Evolutionary conservation across 108 stramenopile genomes (phyloP).

Genomic region (Epithemia pelagica): DNA sequence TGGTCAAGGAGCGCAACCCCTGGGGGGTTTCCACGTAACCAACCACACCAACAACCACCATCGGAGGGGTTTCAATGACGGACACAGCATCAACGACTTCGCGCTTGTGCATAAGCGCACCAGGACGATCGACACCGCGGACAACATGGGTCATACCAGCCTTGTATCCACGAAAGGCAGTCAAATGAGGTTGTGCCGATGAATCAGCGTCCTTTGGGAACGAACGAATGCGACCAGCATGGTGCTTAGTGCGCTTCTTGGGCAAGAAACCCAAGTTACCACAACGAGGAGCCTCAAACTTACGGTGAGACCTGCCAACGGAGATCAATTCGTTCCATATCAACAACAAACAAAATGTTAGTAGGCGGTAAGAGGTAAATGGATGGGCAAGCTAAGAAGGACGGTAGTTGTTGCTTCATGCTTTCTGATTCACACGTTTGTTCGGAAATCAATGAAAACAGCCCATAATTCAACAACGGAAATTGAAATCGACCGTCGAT

Average conservation of each 20-base stretch:
- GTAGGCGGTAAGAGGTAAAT: slow-evolving; percentile 13
- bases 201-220: slow-evolving; percentile 93
- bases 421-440: too few relatives aligned
- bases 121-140: slow-evolving; percentile 97
- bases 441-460: too few relatives aligned
- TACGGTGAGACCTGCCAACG: slow-evolving; percentile 88
- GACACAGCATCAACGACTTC: slow-evolving; percentile 99
- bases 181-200: slow-evolving; percentile 87
- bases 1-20: slow-evolving; percentile 96
- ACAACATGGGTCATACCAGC: slow-evolving; percentile 99
- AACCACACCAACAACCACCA: slow-evolving; percentile 98
- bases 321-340: too few relatives aligned
- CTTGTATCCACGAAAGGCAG: slow-evolving; percentile 99
- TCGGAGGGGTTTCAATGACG: slow-evolving; percentile 98
- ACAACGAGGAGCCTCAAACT: slow-evolving; percentile 96
- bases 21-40: slow-evolving; percentile 99
- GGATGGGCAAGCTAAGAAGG: neutral
- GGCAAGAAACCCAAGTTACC: slow-evolving; percentile 97
- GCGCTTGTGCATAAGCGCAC: slow-evolving; percentile 99
- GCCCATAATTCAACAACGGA: too few relatives aligned
- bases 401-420: neutral
- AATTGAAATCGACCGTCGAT: too few relatives aligned
- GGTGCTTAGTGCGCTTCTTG: slow-evolving; percentile 99
- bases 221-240: slow-evolving; percentile 92
- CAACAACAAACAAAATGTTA: neutral